Evolutionary conservation across 441 rosid species (phyloP), one percentile per base, ranked within the genome.

Genomic region (Pelargonium myrrhifolium): DNA sequence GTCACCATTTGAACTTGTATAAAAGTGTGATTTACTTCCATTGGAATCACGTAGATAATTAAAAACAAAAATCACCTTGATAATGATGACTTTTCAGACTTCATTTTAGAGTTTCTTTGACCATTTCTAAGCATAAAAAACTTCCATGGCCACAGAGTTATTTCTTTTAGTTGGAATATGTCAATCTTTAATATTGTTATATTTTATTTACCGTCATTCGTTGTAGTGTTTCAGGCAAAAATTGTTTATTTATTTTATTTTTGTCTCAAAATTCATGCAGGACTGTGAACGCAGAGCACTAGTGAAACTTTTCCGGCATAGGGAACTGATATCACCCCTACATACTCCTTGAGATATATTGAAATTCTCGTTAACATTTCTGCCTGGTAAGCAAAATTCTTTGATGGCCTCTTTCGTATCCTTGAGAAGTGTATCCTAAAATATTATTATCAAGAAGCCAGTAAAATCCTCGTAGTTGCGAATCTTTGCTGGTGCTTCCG

Each of bases 261-360:
- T 39, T 65, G 43, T 35, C 45, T 3, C 66, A 2, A 4, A 40
- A 20, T 39, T 67, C 39, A 43, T 84, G 67, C 86, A 93, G 98
- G 98, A 89, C 71, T 90, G 98, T 83, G 90, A 93, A 74, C 91
- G 96, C 68, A 82, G 93, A 75, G 79, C 92, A 15, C 65, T 90
- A 43, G 83, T 85, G 40, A 93, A 86, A 79, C 76, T 84, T 22
- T 87, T 85, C 75, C 87, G 74, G 68, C 97, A 90, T 67, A 87
- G 93, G 67, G 76, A 59, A 37, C 69, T 72, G 70, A 72, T 76
- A 72, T 73, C 81, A 22, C 74, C 76, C 56, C 74, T 85, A 28
- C 72, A 70, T 40, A 73, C 60, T 69, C 77, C 82, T 73, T 80
- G 78, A 86, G 9, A 6, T 6, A 55, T 21, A 18, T 7, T 17